These are phyloP conservation scores for Mikania micrantha DNA, from an alignment of 129 eudicot genomes.

Conservation along the genomic window DNA sequence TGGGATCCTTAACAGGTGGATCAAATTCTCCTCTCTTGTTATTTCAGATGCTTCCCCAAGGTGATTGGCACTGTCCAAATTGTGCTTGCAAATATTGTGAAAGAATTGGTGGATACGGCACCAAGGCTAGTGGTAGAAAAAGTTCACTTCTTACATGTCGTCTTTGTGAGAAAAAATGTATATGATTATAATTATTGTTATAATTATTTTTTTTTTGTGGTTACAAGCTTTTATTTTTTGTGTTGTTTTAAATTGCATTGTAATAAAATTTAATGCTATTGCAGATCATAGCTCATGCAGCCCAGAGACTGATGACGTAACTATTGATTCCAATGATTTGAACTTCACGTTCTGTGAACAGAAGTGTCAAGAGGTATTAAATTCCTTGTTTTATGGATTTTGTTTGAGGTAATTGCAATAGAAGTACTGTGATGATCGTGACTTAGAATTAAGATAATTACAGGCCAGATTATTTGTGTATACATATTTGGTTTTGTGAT, in stretches of 20 bases:
- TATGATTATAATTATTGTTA: no score
- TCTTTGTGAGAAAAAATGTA: slow-evolving; percentile 40
- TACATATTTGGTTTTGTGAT: neutral
- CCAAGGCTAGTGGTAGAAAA: slow-evolving; percentile 17
- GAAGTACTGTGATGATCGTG: neutral
- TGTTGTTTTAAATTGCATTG: neutral
- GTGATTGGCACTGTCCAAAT: slow-evolving; percentile 89
- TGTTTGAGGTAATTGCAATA: neutral
- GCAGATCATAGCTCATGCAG: slow-evolving; percentile 72
- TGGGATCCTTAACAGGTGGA: slow-evolving; percentile 9
- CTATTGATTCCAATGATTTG: slow-evolving; percentile 26
- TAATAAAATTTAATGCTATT: slow-evolving; percentile 15
- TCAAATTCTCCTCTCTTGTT: slow-evolving; percentile 8
- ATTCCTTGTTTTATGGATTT: neutral
- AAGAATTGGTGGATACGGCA: slow-evolving; percentile 14
- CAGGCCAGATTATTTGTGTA: neutral
- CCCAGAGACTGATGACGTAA: slow-evolving; percentile 26
- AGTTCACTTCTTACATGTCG: slow-evolving; percentile 26
- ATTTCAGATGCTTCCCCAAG: slow-evolving; percentile 76
- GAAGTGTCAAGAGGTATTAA: slow-evolving; percentile 67
- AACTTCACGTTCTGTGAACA: slow-evolving; percentile 47
- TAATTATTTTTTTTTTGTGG: neutral
- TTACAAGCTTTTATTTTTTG: neutral
- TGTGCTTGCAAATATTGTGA: slow-evolving; percentile 76
- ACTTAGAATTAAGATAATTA: neutral